Evolutionary conservation across 352 stramenopile genomes (phyloP).

Genomic region (Lagenidium sp.): DNA sequence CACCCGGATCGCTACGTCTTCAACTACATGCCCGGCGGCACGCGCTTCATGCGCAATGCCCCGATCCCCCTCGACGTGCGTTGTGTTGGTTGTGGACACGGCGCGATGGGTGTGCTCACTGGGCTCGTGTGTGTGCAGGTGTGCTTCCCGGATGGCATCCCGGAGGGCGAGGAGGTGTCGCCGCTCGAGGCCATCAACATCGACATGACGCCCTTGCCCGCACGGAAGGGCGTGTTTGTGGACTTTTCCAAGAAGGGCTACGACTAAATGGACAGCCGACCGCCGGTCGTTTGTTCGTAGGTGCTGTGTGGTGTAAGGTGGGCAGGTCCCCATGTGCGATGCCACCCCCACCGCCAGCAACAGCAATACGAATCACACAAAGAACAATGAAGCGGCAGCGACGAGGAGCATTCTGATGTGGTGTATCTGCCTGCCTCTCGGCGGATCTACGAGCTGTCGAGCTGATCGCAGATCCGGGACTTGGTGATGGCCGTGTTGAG

Average conservation of each 20-base stretch:
- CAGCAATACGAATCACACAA: too few relatives aligned
- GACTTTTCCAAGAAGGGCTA: slow-evolving; percentile 86
- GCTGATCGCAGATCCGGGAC: slow-evolving; percentile 70
- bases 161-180: slow-evolving; percentile 80
- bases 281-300: too few relatives aligned
- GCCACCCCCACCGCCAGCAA: too few relatives aligned
- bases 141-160: slow-evolving; percentile 85
- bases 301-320: too few relatives aligned
- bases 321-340: too few relatives aligned
- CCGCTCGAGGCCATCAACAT: slow-evolving; percentile 83
- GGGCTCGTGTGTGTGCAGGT: slow-evolving; percentile 24
- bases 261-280: too few relatives aligned
- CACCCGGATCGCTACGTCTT: slow-evolving; percentile 97
- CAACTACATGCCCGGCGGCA: slow-evolving; percentile 97
- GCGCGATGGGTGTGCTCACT: too few relatives aligned
- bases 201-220: slow-evolving; percentile 75
- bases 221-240: slow-evolving; percentile 61
- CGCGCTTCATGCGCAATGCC: slow-evolving; percentile 98
- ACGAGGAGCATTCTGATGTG: too few relatives aligned
- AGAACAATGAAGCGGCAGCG: too few relatives aligned
- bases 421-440: too few relatives aligned
- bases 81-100: too few relatives aligned
- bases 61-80: slow-evolving; percentile 90
- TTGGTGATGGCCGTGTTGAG: slow-evolving; percentile 75
- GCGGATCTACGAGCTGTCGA: slow-evolving; percentile 52